These are phyloP conservation scores for Fusarium devonianum DNA, from an alignment of 2,329 filamentous ascomycete species.

Conservation along the genomic window DNA sequence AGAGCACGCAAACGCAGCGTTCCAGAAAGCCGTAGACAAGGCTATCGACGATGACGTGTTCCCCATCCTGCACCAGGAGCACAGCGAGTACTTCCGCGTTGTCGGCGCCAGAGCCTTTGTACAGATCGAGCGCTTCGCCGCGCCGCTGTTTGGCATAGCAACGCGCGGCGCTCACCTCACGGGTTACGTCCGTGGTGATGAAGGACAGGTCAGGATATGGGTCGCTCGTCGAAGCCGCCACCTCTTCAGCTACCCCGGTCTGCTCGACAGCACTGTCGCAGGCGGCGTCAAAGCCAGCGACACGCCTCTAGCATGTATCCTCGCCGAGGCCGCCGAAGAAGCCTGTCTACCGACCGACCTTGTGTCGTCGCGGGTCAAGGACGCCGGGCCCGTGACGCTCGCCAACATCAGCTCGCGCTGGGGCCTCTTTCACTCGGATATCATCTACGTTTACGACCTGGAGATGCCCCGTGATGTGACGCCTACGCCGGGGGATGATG, in stretches of 20 bases:
- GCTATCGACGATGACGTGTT: slow-evolving; percentile 49
- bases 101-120: slow-evolving; percentile 48
- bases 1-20: slow-evolving; percentile 47
- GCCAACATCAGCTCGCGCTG: slow-evolving; percentile 42
- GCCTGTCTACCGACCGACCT: slow-evolving; percentile 54
- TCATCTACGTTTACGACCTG: slow-evolving; percentile 77
- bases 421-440: slow-evolving; percentile 47
- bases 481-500: slow-evolving; percentile 75
- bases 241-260: slow-evolving; percentile 76
- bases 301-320: slow-evolving; percentile 69
- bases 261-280: slow-evolving; percentile 82
- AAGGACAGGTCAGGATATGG: slow-evolving; percentile 70
- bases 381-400: slow-evolving; percentile 48
- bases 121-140: slow-evolving; percentile 67
- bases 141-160: slow-evolving; percentile 70
- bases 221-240: slow-evolving; percentile 69
- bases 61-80: slow-evolving; percentile 47
- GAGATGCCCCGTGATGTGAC: slow-evolving; percentile 65
- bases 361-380: slow-evolving; percentile 36
- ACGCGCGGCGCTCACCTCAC: slow-evolving; percentile 73
- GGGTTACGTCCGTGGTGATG: slow-evolving; percentile 56
- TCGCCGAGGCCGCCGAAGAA: slow-evolving; percentile 78
- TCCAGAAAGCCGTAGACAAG: slow-evolving; percentile 50
- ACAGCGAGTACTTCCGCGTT: slow-evolving; percentile 54
- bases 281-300: slow-evolving; percentile 76